Evolutionary conservation across 2,329 filamentous ascomycete species (phyloP).

Genomic region (Neopestalotiopsis rosae): DNA sequence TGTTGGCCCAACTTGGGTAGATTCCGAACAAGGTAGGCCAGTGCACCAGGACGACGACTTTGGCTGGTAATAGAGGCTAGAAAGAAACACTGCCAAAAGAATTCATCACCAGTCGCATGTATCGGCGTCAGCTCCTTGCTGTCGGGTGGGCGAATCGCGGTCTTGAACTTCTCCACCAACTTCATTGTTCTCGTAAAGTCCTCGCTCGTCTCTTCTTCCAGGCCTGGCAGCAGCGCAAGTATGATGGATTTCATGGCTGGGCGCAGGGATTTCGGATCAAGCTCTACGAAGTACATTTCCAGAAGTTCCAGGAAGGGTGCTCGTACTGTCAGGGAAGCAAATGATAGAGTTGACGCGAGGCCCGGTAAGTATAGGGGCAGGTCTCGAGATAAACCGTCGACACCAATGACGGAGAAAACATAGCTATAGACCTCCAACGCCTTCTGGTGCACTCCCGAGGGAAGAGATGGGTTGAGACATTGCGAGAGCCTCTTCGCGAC

Average conservation of each 20-base stretch:
- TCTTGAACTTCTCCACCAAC: slow-evolving; percentile 79
- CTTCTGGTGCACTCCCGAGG: slow-evolving; percentile 97
- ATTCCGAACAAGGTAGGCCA: slow-evolving; percentile 83
- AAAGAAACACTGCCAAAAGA: slow-evolving; percentile 99
- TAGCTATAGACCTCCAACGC: slow-evolving; percentile 91
- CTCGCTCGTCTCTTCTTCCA: slow-evolving; percentile 96
- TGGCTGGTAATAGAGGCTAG: slow-evolving; percentile 90
- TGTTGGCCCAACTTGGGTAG: slow-evolving; percentile 72
- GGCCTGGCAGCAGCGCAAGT: slow-evolving; percentile 83
- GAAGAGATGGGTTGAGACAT: slow-evolving; percentile 90
- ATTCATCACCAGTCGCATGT: slow-evolving; percentile 74
- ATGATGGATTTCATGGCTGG: slow-evolving; percentile 91
- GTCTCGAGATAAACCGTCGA: slow-evolving; percentile 79
- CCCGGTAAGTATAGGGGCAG: slow-evolving; percentile 89
- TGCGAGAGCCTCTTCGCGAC: slow-evolving; percentile 93
- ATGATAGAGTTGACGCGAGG: slow-evolving; percentile 86
- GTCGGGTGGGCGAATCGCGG: slow-evolving; percentile 62
- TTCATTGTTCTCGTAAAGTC: slow-evolving; percentile 90
- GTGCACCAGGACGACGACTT: slow-evolving; percentile 80
- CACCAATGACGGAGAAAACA: slow-evolving; percentile 85
- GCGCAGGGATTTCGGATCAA: slow-evolving; percentile 74
- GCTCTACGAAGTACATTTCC: slow-evolving; percentile 76
- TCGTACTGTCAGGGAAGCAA: slow-evolving; percentile 90
- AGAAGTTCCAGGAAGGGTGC: slow-evolving; percentile 84
- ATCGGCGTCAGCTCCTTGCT: slow-evolving; percentile 56